A percentile compares a stretch with the other conserved stretches of the same genome.
phyloP scores from a whole-genome alignment of 176 grass and related monocot genomes.

The Poa pratensis region DNA sequence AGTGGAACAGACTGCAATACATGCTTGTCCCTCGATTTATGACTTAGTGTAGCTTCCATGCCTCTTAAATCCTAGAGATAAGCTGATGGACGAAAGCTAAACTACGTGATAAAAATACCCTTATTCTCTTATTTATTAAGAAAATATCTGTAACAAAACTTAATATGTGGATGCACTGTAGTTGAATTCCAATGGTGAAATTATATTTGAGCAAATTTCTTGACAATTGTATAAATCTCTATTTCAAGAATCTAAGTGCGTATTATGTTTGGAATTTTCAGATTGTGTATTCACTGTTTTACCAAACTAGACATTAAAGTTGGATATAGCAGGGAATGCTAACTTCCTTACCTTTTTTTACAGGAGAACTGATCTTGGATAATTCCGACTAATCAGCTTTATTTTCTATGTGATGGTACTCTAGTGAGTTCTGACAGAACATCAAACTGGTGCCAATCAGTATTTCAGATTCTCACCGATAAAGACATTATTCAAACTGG shows the following conservation, averaged over 20 bases:
- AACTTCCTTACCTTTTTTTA: background rate
- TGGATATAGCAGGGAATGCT: background rate
- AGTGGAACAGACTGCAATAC: background rate
- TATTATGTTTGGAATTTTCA: background rate
- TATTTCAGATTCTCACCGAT: background rate
- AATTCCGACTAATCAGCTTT: background rate
- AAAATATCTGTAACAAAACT: background rate
- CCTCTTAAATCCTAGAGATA: no score
- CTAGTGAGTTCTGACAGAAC: background rate
- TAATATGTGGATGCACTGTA: background rate
- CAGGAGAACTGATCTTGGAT: background rate
- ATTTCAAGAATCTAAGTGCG: background rate
- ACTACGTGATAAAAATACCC: no score
- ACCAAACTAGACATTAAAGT: background rate
- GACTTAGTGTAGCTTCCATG: no score
- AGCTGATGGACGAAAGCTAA: no score
- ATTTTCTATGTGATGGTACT: background rate
- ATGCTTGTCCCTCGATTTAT: background rate
- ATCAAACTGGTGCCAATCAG: background rate
- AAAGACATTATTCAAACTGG: background rate
- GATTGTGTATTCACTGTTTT: background rate
- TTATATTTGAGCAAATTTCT: background rate
- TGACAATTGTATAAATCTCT: background rate
- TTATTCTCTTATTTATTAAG: background rate
- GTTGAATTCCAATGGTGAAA: background rate